Evolutionary conservation across 2,329 filamentous ascomycete species (phyloP).

Genomic region (Curvularia eragrostidis): DNA sequence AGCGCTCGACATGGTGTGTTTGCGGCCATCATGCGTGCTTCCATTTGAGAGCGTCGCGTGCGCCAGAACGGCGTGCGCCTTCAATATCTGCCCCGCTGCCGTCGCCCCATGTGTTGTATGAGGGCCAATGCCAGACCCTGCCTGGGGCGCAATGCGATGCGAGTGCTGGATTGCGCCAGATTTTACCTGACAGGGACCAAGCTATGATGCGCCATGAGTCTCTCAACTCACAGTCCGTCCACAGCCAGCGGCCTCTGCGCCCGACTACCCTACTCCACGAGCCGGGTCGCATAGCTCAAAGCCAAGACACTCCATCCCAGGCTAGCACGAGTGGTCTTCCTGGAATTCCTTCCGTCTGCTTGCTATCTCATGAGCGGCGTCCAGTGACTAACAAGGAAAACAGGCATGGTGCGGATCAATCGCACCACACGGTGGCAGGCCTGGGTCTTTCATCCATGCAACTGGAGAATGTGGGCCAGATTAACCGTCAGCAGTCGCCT

Average conservation of each 20-base stretch:
- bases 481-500: constrained; percentile 40
- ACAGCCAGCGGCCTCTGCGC: constrained; percentile 24
- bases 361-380: constrained; percentile 45
- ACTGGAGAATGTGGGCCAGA: constrained; percentile 28
- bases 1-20: constrained; percentile 56
- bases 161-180: constrained; percentile 17
- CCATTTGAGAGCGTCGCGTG: constrained; percentile 50
- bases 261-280: constrained; percentile 29
- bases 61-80: constrained; percentile 22
- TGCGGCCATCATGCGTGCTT: constrained; percentile 66
- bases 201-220: constrained; percentile 12
- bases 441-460: constrained; percentile 46
- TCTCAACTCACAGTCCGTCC: constrained; percentile 16
- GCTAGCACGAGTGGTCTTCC: constrained; percentile 44
- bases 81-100: constrained; percentile 14
- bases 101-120: constrained; percentile 19
- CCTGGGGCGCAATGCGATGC: constrained; percentile 23
- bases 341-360: constrained; percentile 48
- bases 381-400: constrained; percentile 33
- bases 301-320: constrained; percentile 38
- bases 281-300: constrained; percentile 28
- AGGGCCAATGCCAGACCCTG: constrained; percentile 24
- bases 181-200: constrained; percentile 3
- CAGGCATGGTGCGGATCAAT: constrained; percentile 31
- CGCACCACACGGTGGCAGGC: constrained; percentile 34